Conservation (phyloP, 495 filamentous ascomycete species). For the Alectoria sarmentosa region DNA sequence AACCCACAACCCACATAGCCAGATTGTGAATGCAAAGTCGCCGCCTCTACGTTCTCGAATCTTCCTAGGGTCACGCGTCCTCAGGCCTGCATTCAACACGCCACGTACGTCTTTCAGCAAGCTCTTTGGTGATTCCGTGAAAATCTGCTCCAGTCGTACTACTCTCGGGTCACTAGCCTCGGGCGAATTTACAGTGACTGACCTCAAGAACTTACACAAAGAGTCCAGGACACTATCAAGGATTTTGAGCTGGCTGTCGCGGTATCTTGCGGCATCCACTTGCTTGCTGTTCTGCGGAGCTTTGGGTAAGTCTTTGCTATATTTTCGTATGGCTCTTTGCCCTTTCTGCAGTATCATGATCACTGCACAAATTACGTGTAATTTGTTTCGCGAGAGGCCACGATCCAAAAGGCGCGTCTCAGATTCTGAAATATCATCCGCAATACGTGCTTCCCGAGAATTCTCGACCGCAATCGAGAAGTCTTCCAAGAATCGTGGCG, state of each 20-base stretch:
- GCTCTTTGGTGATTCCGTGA: slow-evolving; percentile 13
- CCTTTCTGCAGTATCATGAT: slow-evolving; percentile 27
- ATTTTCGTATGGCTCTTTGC: slow-evolving; percentile 10
- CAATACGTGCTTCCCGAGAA: slow-evolving; percentile 13
- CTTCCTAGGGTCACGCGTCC: slow-evolving; percentile 22
- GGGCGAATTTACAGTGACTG: background rate
- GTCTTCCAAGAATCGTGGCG: slow-evolving; percentile 22
- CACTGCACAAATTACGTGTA: slow-evolving; percentile 22
- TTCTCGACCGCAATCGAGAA: slow-evolving; percentile 25
- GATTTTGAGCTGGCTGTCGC: slow-evolving; percentile 20
- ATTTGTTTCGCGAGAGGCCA: slow-evolving; percentile 22
- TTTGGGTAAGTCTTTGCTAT: slow-evolving; percentile 10
- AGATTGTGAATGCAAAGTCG: slow-evolving; percentile 25
- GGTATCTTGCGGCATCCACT: slow-evolving; percentile 26
- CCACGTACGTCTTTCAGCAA: slow-evolving; percentile 23
- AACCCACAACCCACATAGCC: slow-evolving; percentile 22
- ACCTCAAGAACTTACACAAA: slow-evolving; percentile 13
- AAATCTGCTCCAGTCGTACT: slow-evolving; percentile 22
- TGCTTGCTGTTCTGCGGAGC: slow-evolving; percentile 21
- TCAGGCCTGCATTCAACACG: slow-evolving; percentile 22
- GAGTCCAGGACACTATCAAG: slow-evolving; percentile 14
- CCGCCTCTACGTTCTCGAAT: slow-evolving; percentile 21
- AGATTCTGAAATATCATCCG: slow-evolving; percentile 5
- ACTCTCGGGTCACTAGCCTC: slow-evolving; percentile 12
- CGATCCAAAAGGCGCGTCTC: background rate